Conservation (phyloP, 148 eudicot genomes). For the Chenopodium album region DNA sequence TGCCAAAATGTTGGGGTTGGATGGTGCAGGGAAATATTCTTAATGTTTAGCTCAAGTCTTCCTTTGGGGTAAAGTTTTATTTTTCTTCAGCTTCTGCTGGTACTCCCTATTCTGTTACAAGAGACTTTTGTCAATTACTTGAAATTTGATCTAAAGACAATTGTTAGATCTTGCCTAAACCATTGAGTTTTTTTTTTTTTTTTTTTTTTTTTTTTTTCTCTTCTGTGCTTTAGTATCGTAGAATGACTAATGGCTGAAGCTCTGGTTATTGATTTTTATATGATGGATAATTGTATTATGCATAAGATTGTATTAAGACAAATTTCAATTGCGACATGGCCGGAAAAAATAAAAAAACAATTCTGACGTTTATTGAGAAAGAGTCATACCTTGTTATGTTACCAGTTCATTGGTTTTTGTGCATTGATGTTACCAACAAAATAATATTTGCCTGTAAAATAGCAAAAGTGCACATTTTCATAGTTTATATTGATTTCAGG, state of each 20-base stretch:
- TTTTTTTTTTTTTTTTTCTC: too few species aligned
- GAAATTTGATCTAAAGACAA: not conserved
- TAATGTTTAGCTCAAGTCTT: not conserved
- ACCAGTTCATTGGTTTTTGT: too few species aligned
- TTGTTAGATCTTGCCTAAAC: not conserved
- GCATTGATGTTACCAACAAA: not conserved
- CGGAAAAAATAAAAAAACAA: not conserved
- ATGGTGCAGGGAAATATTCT: not conserved
- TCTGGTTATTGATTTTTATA: not conserved
- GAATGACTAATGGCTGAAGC: not conserved
- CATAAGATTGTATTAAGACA: not conserved
- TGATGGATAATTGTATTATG: not conserved
- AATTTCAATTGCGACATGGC: not conserved
- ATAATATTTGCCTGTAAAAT: not conserved
- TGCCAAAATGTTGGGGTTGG: too few species aligned
- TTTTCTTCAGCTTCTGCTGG: not conserved
- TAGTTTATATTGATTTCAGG: conserved; percentile 41
- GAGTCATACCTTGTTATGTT: not conserved
- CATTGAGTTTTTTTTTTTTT: too few species aligned
- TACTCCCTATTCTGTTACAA: not conserved
- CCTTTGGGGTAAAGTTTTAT: not conserved
- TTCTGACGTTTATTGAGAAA: not conserved
- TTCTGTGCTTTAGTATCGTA: too few species aligned
- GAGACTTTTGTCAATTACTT: not conserved
- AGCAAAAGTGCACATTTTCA: not conserved